phyloP scores from a whole-genome alignment of 331 rosid species.

The Erythrophleum ivorense region DNA sequence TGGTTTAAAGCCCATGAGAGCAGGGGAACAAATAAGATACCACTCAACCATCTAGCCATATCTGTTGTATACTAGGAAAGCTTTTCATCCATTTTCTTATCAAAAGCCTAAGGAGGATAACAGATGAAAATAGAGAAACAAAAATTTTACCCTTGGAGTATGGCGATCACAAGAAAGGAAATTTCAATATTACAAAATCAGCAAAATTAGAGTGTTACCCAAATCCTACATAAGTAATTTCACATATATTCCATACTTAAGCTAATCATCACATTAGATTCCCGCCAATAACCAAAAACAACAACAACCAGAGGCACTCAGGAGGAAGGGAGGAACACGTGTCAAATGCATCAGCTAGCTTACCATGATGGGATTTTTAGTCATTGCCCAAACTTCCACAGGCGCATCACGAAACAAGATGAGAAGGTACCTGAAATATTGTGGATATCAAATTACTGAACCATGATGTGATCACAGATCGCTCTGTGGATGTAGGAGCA shows the following conservation, averaged over 20 bases:
- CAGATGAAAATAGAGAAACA: background rate
- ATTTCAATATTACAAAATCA: constrained; percentile 2
- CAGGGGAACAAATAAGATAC: background rate
- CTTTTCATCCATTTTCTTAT: background rate
- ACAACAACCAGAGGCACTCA: background rate
- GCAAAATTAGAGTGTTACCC: constrained; percentile 11
- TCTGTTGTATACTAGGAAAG: background rate
- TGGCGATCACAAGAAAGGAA: background rate
- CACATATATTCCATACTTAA: background rate
- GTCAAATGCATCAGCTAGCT: constrained; percentile 44
- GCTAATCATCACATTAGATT: constrained; percentile 1
- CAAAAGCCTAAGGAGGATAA: background rate
- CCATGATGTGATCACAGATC: background rate
- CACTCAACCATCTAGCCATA: background rate
- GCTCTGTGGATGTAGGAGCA: background rate
- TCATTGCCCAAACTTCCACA: constrained; percentile 99
- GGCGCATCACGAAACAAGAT: constrained; percentile 99
- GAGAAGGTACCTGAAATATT: constrained; percentile 85
- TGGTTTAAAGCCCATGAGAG: background rate
- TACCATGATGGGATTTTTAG: constrained; percentile 97
- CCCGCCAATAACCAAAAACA: background rate
- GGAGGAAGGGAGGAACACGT: background rate
- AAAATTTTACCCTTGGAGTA: background rate
- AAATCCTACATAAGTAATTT: constrained; percentile 12
- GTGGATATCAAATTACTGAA: constrained; percentile 37